Percentiles rank a stretch among this genome's conserved stretches.
Evolutionary conservation across 805 yeast species (phyloP).

Genomic region (Hanseniaspora singularis): DNA sequence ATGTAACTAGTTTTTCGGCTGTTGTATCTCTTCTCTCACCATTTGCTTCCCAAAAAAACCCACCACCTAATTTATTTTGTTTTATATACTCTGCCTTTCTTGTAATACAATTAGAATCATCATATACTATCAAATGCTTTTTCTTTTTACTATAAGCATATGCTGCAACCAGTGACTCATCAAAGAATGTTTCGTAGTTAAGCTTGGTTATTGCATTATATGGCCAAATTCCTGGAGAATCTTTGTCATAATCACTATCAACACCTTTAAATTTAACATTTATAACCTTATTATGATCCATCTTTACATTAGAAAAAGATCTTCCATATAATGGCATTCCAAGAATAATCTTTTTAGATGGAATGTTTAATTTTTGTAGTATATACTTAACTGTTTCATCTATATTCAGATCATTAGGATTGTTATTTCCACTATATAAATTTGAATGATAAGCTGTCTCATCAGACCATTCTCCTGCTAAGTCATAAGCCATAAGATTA

Average conservation of each 20-base stretch:
- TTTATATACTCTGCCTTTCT: slow-evolving; percentile 50
- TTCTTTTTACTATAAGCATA: slow-evolving; percentile 35
- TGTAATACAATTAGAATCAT: slow-evolving; percentile 41
- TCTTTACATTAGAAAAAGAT: slow-evolving; percentile 34
- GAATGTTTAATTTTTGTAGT: slow-evolving; percentile 31
- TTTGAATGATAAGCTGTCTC: slow-evolving; percentile 60
- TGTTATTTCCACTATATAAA: slow-evolving; percentile 26
- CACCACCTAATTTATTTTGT: slow-evolving; percentile 53
- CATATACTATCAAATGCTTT: slow-evolving; percentile 48
- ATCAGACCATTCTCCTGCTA: slow-evolving; percentile 64
- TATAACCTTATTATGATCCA: slow-evolving; percentile 22
- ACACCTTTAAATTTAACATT: slow-evolving; percentile 37
- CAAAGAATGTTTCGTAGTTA: slow-evolving; percentile 28
- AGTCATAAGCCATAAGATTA: slow-evolving; percentile 90
- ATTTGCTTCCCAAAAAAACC: slow-evolving; percentile 89
- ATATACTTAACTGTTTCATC: slow-evolving; percentile 39
- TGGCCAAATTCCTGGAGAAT: slow-evolving; percentile 41
- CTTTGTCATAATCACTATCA: slow-evolving; percentile 33
- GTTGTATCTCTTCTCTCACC: slow-evolving; percentile 47
- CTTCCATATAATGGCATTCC: slow-evolving; percentile 88
- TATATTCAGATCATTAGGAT: slow-evolving; percentile 33
- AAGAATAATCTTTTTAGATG: slow-evolving; percentile 43
- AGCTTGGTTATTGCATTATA: slow-evolving; percentile 42
- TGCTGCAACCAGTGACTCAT: slow-evolving; percentile 42
- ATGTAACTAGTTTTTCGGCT: neutral